Evolutionary conservation across 78 protist genomes (phyloP).

Genomic region (Guillardia theta): DNA sequence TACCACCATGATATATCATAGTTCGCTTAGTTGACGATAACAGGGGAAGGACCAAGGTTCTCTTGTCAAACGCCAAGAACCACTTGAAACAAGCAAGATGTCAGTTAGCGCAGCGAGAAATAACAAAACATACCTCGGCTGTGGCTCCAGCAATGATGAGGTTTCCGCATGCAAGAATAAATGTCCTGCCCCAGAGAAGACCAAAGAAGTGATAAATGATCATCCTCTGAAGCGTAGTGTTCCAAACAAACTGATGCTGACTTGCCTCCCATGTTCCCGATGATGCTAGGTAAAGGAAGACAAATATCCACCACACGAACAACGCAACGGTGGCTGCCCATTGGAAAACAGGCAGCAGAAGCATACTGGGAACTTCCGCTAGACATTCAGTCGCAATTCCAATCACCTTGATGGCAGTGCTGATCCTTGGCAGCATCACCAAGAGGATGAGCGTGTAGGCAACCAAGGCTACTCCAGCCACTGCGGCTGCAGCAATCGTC

Average conservation of each 20-base stretch:
- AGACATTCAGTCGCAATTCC: not conserved
- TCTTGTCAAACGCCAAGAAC: not conserved
- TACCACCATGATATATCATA: not conserved
- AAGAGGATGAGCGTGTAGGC: not conserved
- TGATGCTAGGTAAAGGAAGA: not conserved
- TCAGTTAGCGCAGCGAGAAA: too few relatives aligned
- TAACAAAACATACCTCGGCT: conserved; percentile 11
- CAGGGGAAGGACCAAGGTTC: not conserved
- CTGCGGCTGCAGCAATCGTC: not conserved
- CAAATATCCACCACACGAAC: not conserved
- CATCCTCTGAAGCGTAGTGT: not conserved
- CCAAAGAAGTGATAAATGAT: not conserved
- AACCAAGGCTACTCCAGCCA: not conserved
- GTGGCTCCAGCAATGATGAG: conserved; percentile 72
- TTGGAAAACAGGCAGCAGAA: not conserved
- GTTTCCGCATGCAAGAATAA: conserved; percentile 69
- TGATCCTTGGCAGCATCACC: not conserved
- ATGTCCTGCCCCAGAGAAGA: conserved; percentile 72
- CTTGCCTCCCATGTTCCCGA: not conserved
- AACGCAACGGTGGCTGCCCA: not conserved
- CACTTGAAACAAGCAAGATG: too few relatives aligned
- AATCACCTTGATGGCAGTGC: not conserved
- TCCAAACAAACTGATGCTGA: not conserved
- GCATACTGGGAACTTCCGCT: not conserved
- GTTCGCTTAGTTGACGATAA: not conserved